Conservation (phyloP, 129 eudicot genomes). For the Arctium minus region DNA sequence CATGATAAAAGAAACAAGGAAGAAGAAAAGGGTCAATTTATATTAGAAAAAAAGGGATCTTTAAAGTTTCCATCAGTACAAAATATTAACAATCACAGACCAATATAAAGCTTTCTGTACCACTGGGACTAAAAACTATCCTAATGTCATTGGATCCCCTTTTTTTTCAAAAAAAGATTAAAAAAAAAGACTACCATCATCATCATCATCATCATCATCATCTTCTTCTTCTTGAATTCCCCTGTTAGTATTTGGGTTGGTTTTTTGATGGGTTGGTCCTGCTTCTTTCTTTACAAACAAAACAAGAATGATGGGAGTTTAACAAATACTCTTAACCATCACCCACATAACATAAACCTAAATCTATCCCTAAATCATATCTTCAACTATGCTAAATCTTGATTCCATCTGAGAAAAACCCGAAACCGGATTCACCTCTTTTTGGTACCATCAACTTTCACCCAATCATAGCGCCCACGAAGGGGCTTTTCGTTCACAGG, state of each 20-base stretch:
- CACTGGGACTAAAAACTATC: slow-evolving; percentile 25
- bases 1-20: neutral
- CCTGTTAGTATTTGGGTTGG: slow-evolving; percentile 25
- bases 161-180: neutral
- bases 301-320: slow-evolving; percentile 33
- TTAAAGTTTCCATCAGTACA: slow-evolving; percentile 39
- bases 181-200: slow-evolving; percentile 17
- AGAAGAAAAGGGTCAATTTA: slow-evolving; percentile 17
- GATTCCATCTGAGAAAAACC: slow-evolving; percentile 9
- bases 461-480: slow-evolving; percentile 57
- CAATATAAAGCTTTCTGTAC: slow-evolving; percentile 16
- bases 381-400: slow-evolving; percentile 27
- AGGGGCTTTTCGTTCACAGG: slow-evolving; percentile 56
- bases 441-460: slow-evolving; percentile 37
- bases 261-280: slow-evolving; percentile 10
- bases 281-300: slow-evolving; percentile 49
- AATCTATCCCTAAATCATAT: slow-evolving; percentile 24
- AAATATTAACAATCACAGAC: slow-evolving; percentile 39
- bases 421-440: slow-evolving; percentile 14
- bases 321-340: slow-evolving; percentile 29
- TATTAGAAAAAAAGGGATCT: slow-evolving; percentile 28
- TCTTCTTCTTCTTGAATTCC: slow-evolving; percentile 9
- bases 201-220: slow-evolving; percentile 1
- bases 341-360: slow-evolving; percentile 19
- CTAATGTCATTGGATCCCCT: slow-evolving; percentile 34